These are phyloP conservation scores for Polyporus tsugae DNA, from an alignment of 1,284 basidiomycete genomes.

Conservation along the genomic window DNA sequence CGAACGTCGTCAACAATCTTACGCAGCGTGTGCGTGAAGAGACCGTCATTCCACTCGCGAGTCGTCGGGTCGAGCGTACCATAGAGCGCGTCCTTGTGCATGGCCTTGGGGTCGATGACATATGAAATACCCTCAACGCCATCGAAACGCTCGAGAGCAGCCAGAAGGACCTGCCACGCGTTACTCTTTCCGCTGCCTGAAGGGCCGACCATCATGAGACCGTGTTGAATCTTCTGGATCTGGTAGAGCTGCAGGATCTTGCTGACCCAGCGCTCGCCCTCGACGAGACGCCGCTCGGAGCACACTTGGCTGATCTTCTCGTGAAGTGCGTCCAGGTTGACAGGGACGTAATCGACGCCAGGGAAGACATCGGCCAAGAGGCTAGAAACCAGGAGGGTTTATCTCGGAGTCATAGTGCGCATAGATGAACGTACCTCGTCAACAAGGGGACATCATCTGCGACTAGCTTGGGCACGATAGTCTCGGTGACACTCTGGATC, in stretches of 20 bases:
- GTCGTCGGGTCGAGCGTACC: slow-evolving; percentile 98
- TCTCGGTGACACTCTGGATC: slow-evolving; percentile 99
- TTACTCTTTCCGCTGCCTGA: slow-evolving; percentile 98
- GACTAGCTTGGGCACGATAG: slow-evolving; percentile 97
- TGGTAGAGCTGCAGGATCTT: slow-evolving; percentile 99
- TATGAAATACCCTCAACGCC: slow-evolving; percentile 94
- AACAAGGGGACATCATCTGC: slow-evolving; percentile 97
- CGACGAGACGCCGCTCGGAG: slow-evolving; percentile 83
- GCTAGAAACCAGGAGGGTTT: slow-evolving; percentile 50
- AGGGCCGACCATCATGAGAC: slow-evolving; percentile 99
- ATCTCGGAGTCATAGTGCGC: neutral
- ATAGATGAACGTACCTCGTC: slow-evolving; percentile 68
- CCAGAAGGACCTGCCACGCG: slow-evolving; percentile 94
- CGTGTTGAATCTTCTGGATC: slow-evolving; percentile 99
- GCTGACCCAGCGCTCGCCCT: slow-evolving; percentile 90
- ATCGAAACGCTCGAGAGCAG: slow-evolving; percentile 92
- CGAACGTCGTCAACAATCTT: slow-evolving; percentile 99
- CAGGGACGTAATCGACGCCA: slow-evolving; percentile 90
- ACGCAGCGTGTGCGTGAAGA: slow-evolving; percentile 97
- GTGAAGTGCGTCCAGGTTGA: slow-evolving; percentile 87
- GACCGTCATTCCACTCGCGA: slow-evolving; percentile 98
- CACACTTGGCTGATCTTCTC: slow-evolving; percentile 91
- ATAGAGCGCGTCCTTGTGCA: slow-evolving; percentile 98
- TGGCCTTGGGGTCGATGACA: slow-evolving; percentile 99
- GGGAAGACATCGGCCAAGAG: slow-evolving; percentile 98